Evolutionary conservation across 192 early-diverging fungal genomes (phyloP).

Genomic region (Mortierella alpina): DNA sequence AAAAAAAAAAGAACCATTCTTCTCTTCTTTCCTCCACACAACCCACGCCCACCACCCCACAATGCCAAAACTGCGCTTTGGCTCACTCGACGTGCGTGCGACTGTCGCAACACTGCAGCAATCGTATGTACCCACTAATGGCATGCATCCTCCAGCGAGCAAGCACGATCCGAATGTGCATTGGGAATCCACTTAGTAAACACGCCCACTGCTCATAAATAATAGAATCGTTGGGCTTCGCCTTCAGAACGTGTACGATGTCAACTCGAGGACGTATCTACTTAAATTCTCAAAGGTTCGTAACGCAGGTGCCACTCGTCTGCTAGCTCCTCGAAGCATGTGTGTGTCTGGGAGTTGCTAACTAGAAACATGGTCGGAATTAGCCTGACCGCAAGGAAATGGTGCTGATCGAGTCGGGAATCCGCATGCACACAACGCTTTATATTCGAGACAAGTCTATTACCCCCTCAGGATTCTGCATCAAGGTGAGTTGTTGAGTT

Average conservation of each 20-base stretch:
- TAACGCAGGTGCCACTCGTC: too few relatives aligned
- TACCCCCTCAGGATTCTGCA: constrained; percentile 87
- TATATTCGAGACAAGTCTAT: constrained; percentile 89
- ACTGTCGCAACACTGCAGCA: constrained; percentile 78
- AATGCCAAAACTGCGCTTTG: constrained; percentile 91
- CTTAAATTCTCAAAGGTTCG: constrained; percentile 89
- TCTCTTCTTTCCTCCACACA: neutral
- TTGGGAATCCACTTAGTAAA: neutral
- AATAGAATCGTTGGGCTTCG: constrained; percentile 83
- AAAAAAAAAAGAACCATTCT: neutral
- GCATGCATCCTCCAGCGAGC: too few relatives aligned
- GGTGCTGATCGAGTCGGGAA: constrained; percentile 92
- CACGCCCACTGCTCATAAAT: neutral
- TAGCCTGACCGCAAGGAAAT: constrained; percentile 89
- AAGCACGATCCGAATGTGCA: too few relatives aligned
- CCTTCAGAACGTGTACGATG: constrained; percentile 96
- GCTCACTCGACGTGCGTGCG: constrained; percentile 88
- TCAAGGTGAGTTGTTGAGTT: constrained; percentile 66
- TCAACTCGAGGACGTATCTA: constrained; percentile 88
- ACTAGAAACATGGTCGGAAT: neutral
- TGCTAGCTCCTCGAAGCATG: neutral
- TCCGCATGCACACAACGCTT: constrained; percentile 91
- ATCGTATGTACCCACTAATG: constrained; percentile 48
- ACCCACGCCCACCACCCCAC: neutral
- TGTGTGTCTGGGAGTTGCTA: neutral